Conservation (phyloP, 2,329 filamentous ascomycete species). For the Paradendryphiella salina region DNA sequence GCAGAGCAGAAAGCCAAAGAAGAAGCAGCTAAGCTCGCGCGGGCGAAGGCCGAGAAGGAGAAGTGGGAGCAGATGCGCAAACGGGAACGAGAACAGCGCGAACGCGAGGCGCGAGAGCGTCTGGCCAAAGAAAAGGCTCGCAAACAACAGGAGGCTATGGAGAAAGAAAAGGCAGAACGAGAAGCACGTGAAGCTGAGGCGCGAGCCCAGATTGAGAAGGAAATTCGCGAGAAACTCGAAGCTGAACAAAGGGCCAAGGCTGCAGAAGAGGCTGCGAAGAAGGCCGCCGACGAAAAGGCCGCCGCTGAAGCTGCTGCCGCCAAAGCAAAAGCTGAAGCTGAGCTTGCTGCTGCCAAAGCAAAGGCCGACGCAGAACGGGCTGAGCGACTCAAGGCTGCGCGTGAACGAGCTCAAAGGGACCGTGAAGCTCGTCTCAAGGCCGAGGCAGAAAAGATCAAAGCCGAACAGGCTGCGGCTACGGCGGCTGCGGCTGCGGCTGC, state of each 20-base stretch:
- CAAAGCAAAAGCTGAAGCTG: constrained; percentile 41
- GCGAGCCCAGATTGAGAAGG: constrained; percentile 46
- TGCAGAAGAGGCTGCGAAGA: constrained; percentile 45
- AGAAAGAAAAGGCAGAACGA: constrained; percentile 48
- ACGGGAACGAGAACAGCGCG: constrained; percentile 53
- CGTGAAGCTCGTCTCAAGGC: constrained; percentile 45
- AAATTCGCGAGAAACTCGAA: constrained; percentile 49
- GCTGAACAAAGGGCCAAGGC: constrained; percentile 46
- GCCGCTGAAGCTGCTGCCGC: constrained; percentile 37
- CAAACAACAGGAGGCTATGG: constrained; percentile 47
- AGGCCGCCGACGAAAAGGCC: constrained; percentile 44
- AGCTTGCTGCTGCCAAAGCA: constrained; percentile 40
- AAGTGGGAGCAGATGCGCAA: constrained; percentile 57
- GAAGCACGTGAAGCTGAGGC: constrained; percentile 44
- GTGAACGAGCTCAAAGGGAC: constrained; percentile 46
- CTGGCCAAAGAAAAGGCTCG: constrained; percentile 48
- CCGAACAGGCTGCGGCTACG: background rate
- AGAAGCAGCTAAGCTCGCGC: constrained; percentile 52
- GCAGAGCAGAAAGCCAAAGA: constrained; percentile 53
- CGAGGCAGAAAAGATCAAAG: constrained; percentile 41
- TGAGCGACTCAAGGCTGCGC: constrained; percentile 29
- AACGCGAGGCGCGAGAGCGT: constrained; percentile 54
- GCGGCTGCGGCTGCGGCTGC: constrained; percentile 29
- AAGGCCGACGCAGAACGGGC: constrained; percentile 41
- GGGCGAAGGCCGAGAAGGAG: constrained; percentile 54